phyloP scores from a whole-genome alignment of 345 rosid species.

The Cardamine chenopodiifolia region DNA sequence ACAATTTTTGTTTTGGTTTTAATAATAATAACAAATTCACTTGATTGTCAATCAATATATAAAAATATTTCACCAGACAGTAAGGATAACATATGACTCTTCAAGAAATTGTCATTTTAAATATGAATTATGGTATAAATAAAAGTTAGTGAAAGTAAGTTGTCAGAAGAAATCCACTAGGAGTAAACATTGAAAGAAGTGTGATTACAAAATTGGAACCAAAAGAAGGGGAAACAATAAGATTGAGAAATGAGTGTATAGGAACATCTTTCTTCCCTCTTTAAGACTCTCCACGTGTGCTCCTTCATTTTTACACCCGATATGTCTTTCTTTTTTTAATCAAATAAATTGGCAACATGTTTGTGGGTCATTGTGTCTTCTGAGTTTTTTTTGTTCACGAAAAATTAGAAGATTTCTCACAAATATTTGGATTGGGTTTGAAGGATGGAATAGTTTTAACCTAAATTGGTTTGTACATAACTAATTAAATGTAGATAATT shows the following conservation, averaged over 20 bases:
- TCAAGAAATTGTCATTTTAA: neutral
- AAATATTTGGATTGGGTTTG: neutral
- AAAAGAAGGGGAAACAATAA: slow-evolving; percentile 27
- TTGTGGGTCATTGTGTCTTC: slow-evolving; percentile 34
- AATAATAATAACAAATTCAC: neutral
- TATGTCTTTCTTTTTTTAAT: slow-evolving; percentile 20
- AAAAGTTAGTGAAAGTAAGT: slow-evolving; percentile 12
- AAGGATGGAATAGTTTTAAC: neutral
- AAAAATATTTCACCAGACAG: neutral
- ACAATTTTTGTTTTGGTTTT: neutral
- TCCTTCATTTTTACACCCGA: slow-evolving; percentile 29
- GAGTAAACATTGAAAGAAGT: slow-evolving; percentile 20
- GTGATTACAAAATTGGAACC: slow-evolving; percentile 29
- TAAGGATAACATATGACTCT: neutral
- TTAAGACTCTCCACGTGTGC: slow-evolving; percentile 41
- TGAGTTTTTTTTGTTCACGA: neutral
- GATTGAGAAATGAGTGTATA: slow-evolving; percentile 34
- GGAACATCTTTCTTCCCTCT: slow-evolving; percentile 35
- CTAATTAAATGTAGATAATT: neutral
- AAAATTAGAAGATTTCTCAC: neutral
- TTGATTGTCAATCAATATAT: neutral
- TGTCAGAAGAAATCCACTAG: slow-evolving; percentile 25
- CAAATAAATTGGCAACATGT: slow-evolving; percentile 19
- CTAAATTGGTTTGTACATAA: neutral
- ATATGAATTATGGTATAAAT: neutral